Evolutionary conservation across 176 grass and related monocot genomes (phyloP), one percentile per base, ranked within the genome.

Genomic region (Otatea glauca): DNA sequence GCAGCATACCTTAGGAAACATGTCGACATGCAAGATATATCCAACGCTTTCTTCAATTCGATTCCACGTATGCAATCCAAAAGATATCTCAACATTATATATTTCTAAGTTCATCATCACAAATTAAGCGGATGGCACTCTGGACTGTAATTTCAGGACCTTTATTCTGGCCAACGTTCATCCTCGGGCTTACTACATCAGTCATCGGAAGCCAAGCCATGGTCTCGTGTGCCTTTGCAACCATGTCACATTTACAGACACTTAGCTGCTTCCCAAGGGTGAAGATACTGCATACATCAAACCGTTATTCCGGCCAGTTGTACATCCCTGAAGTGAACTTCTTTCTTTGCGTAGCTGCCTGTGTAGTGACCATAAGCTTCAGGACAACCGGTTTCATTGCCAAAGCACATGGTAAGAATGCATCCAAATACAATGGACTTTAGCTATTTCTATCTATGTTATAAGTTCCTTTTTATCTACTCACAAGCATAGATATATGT

Each of bases 171-270:
- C 91, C 91, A 37, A 86, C 77, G 14, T 93, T 93, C 14, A 23
- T 91, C 5, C 83, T 96, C 0, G 91, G 78, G 8, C 76, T 96
- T 4, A 49, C 51, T 5, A 42, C 75, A 7, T 88, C 94, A 7
- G 77, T 93, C 24, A 89, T 96, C 7, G 89, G 86, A 9, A 89
- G 94, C 86, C 91, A 96, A 64, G 89, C 94, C 37, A 93, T 96
- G 91, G 78, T 93, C 4, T 89, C 91, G 0, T 92, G 89, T 20
- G 72, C 94, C 24, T 89, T 93, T 38, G 83, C 94, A 16, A 96
- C 92, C 27, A 82, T 92, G 64, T 89, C 74, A 2, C 91, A 93
- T 69, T 79, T 89, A 25, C 93, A 87, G 17, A 60, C 86, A 7
- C 86, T 95, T 0, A 89, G 74, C 18, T 93, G 90, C 65, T 95